phyloP scores from a whole-genome alignment of 805 yeast genomes.

The Starmerella etchellsii region DNA sequence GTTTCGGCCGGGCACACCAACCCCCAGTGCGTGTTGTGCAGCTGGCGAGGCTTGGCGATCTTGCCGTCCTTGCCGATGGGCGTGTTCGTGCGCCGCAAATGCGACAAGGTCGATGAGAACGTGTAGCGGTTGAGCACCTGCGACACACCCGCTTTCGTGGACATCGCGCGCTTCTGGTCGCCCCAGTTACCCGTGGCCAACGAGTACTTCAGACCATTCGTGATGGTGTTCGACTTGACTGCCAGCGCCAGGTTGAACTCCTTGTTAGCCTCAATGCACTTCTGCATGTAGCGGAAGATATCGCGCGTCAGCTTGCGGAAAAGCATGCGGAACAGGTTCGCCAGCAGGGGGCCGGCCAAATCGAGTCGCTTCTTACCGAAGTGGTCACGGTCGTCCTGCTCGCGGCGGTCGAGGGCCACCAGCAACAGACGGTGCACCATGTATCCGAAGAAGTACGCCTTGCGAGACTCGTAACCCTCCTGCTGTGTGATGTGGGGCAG shows the following conservation, averaged over 20 bases:
- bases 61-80: slow-evolving; percentile 99
- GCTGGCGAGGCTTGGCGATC: slow-evolving; percentile 95
- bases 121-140: slow-evolving; percentile 97
- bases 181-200: slow-evolving; percentile 99
- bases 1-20: slow-evolving; percentile 99
- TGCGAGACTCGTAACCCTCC: slow-evolving; percentile 92
- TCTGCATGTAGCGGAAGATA: slow-evolving; percentile 95
- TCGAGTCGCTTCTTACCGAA: slow-evolving; percentile 97
- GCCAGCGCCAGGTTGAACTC: slow-evolving; percentile 95
- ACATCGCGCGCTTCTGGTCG: slow-evolving; percentile 98
- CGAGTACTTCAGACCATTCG: slow-evolving; percentile 94
- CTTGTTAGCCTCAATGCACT: slow-evolving; percentile 95
- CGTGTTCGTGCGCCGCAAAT: slow-evolving; percentile 96
- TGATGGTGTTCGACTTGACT: slow-evolving; percentile 90
- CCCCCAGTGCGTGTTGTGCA: slow-evolving; percentile 99
- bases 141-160: slow-evolving; percentile 97
- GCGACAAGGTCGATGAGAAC: slow-evolving; percentile 95
- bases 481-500: slow-evolving; percentile 95
- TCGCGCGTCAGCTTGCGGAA: slow-evolving; percentile 93
- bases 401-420: slow-evolving; percentile 94
- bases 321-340: slow-evolving; percentile 84
- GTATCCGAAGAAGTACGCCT: slow-evolving; percentile 94
- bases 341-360: slow-evolving; percentile 94
- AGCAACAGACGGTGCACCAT: slow-evolving; percentile 90
- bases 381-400: slow-evolving; percentile 98